A percentile compares a stretch with the other conserved stretches of the same genome.
Evolutionary conservation across 1,284 basidiomycete species (phyloP).

Genomic region (Naganishia liquefaciens): DNA sequence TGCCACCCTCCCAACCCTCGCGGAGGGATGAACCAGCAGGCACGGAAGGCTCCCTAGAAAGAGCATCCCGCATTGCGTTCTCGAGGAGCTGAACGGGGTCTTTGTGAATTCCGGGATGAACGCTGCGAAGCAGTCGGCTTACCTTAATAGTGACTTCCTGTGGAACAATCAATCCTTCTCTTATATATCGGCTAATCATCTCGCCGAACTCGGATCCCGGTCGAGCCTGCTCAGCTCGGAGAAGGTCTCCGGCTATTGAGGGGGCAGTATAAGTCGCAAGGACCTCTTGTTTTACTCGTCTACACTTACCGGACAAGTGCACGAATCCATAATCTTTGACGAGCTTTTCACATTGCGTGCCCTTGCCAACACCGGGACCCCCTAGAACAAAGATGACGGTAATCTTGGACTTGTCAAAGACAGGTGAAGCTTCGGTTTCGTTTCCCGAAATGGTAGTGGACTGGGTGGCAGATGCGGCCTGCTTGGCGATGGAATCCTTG

Average conservation of each 20-base stretch:
- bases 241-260: slow-evolving; percentile 84
- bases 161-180: slow-evolving; percentile 91
- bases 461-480: slow-evolving; percentile 21
- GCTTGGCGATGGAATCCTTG: slow-evolving; percentile 13
- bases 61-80: slow-evolving; percentile 79
- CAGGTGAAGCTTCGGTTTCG: slow-evolving; percentile 43
- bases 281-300: background rate
- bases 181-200: slow-evolving; percentile 86
- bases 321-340: slow-evolving; percentile 88
- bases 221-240: slow-evolving; percentile 89
- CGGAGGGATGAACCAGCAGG: slow-evolving; percentile 35
- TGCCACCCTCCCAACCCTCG: slow-evolving; percentile 68
- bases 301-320: slow-evolving; percentile 84
- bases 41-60: slow-evolving; percentile 53
- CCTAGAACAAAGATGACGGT: slow-evolving; percentile 95
- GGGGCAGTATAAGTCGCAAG: background rate
- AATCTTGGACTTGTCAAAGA: slow-evolving; percentile 74
- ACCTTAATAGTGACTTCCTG: slow-evolving; percentile 92
- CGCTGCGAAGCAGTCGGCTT: slow-evolving; percentile 16
- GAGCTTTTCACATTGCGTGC: slow-evolving; percentile 87
- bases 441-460: slow-evolving; percentile 4
- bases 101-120: background rate
- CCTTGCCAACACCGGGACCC: slow-evolving; percentile 96
- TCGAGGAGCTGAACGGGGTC: slow-evolving; percentile 65
- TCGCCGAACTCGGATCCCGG: slow-evolving; percentile 81